These are phyloP conservation scores for Colletotrichum godetiae DNA, from an alignment of 2,329 filamentous ascomycete genomes.

Conservation along the genomic window DNA sequence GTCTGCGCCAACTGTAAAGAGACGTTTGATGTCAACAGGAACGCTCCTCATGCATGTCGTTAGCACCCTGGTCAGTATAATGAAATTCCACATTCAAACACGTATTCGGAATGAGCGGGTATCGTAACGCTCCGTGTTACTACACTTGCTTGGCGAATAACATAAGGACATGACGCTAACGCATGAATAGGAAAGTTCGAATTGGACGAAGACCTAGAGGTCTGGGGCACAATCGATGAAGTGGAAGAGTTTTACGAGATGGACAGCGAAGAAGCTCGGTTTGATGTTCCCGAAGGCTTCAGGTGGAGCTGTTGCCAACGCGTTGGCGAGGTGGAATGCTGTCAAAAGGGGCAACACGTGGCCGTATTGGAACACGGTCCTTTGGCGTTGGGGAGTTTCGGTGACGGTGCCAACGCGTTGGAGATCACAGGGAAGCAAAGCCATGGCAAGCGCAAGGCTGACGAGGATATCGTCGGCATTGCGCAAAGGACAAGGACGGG, in stretches of 20 bases:
- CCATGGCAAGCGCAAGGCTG: background rate
- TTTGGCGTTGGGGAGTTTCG: background rate
- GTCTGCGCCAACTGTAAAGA: background rate
- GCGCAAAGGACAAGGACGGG: background rate
- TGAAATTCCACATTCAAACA: too few relatives aligned
- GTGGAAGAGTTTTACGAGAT: background rate
- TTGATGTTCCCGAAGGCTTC: background rate
- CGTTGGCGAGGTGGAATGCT: background rate
- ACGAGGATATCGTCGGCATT: slow-evolving; percentile 19
- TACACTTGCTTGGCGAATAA: background rate
- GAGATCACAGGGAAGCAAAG: background rate
- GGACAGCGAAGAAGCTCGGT: background rate
- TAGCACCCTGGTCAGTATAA: background rate
- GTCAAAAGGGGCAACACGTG: background rate
- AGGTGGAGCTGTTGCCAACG: slow-evolving; percentile 22
- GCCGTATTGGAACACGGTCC: background rate
- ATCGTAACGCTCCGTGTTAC: background rate
- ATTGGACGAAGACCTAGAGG: background rate
- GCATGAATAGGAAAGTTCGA: background rate
- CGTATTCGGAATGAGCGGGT: background rate
- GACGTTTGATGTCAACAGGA: background rate
- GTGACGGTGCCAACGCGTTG: too few relatives aligned
- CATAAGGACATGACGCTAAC: background rate
- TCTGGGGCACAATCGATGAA: background rate
- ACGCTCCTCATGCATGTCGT: background rate